Conservation (phyloP, 2,329 filamentous ascomycete genomes). For the Aspergillus uvarum region DNA sequence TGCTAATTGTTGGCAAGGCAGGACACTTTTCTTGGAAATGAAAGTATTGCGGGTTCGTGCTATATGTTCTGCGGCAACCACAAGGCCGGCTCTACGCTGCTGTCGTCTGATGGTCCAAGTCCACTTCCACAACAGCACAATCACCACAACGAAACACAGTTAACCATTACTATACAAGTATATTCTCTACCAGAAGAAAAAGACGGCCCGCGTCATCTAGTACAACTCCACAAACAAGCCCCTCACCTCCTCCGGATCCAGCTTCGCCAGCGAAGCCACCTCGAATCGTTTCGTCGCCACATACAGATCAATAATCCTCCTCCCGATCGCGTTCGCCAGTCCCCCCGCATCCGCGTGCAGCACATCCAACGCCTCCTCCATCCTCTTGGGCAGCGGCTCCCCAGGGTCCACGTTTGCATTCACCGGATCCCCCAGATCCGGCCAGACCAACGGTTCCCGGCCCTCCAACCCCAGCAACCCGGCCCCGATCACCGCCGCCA, state of each 20-base stretch:
- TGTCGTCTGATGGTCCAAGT: too few species aligned
- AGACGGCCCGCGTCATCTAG: background rate
- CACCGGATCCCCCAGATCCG: conserved; percentile 4
- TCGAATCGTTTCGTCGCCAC: background rate
- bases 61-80: too few species aligned
- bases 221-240: background rate
- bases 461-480: conserved; percentile 17
- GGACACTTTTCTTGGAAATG: too few species aligned
- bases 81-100: too few species aligned
- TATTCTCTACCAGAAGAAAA: background rate
- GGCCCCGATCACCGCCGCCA: conserved; percentile 17
- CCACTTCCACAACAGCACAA: too few species aligned
- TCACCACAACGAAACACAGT: background rate
- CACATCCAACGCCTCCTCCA: background rate
- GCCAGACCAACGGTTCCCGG: conserved; percentile 11
- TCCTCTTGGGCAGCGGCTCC: background rate
- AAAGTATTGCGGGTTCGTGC: too few species aligned
- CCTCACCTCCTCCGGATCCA: background rate
- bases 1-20: too few species aligned
- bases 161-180: background rate
- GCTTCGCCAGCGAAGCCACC: background rate
- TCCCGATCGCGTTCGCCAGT: background rate
- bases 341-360: background rate
- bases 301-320: background rate
- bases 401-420: background rate